These are phyloP conservation scores for Picea abies DNA, from an alignment of 83 land plant genomes.

Conservation along the genomic window DNA sequence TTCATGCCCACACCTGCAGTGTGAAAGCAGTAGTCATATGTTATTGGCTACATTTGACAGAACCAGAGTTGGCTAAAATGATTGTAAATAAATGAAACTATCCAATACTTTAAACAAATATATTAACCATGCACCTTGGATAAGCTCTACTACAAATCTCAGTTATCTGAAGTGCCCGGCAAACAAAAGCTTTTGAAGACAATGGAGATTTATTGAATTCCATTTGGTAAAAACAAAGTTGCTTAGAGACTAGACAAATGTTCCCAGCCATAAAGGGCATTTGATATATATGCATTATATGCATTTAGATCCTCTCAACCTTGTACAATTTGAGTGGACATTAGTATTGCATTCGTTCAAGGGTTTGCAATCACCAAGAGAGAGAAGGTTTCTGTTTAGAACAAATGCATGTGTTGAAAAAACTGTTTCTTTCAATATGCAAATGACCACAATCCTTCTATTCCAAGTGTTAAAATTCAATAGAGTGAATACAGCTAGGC, in stretches of 20 bases:
- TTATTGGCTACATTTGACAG: not conserved
- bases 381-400: not conserved
- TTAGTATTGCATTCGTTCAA: too few relatives aligned
- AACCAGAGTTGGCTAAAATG: not conserved
- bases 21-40: not conserved
- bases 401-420: not conserved
- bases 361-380: too few relatives aligned
- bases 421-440: not conserved
- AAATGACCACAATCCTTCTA: not conserved
- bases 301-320: too few relatives aligned
- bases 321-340: too few relatives aligned
- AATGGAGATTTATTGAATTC: not conserved
- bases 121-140: slow-evolving; percentile 1
- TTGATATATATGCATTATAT: too few relatives aligned
- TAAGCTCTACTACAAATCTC: not conserved
- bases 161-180: not conserved
- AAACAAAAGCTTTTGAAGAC: not conserved
- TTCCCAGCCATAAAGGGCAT: not conserved
- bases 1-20: slow-evolving; percentile 88
- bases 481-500: not conserved
- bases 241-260: not conserved
- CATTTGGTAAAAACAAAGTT: not conserved
- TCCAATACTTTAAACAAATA: not conserved
- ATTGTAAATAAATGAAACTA: not conserved
- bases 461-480: not conserved